Percentiles rank a stretch among this genome's conserved stretches.
Evolutionary conservation across 805 yeast genomes (phyloP).

Genomic region (Schwanniomyces vanrijiae): DNA sequence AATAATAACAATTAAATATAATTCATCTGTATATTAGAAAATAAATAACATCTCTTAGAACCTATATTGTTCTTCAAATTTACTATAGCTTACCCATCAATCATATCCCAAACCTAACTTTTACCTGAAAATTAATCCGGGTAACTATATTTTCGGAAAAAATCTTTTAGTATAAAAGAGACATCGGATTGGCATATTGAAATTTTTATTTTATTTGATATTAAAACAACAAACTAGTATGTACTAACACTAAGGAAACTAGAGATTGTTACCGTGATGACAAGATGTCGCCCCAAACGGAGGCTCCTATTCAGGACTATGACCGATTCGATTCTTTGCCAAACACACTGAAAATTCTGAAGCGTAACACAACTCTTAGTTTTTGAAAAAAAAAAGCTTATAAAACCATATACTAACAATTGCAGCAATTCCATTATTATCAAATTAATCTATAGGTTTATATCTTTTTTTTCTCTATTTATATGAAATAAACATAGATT

Average conservation of each 20-base stretch:
- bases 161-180: neutral
- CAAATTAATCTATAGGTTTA: neutral
- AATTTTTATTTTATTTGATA: neutral
- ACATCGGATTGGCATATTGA: neutral
- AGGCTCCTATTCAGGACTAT: slow-evolving; percentile 57
- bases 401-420: neutral
- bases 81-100: neutral
- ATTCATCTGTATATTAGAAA: neutral
- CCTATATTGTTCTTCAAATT: too few species aligned
- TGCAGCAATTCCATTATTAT: neutral
- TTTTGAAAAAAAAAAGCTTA: too few species aligned
- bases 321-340: slow-evolving; percentile 70
- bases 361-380: neutral
- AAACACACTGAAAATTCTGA: slow-evolving; percentile 73
- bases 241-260: neutral
- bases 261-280: slow-evolving; percentile 46
- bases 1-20: neutral
- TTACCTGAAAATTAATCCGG: neutral
- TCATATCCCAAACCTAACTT: slow-evolving; percentile 1
- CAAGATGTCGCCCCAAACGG: slow-evolving; percentile 79
- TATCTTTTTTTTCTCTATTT: neutral
- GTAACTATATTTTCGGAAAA: neutral
- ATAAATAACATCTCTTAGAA: neutral
- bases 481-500: neutral
- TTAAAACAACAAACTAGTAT: neutral